Evolutionary conservation across 2,329 filamentous ascomycete species (phyloP), one percentile per base, ranked within the genome.

Genomic region (Fusarium nelsonii): DNA sequence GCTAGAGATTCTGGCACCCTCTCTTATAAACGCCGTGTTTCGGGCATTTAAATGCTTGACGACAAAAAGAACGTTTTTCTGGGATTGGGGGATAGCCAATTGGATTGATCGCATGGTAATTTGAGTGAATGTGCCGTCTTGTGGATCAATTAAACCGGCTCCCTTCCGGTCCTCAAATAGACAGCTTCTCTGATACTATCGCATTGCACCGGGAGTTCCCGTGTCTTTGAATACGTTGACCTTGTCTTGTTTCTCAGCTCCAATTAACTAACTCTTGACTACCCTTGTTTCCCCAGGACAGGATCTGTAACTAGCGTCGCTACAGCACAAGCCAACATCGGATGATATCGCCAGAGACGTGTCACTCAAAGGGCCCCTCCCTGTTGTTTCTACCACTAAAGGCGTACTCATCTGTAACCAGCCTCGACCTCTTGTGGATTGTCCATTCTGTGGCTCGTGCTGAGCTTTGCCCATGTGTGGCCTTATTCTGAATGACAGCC

Each of bases 301-400:
- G n/a, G 30, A 65, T 51, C 61, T 69, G 57, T 69, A 64, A 63
- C 60, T 63, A 58, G 58, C 20, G 43, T 30, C 59, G 65, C 65
- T 62, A 70, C 65, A 58, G 61, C 63, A 65, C 53, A 71, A 69
- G 69, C 63, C 68, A 72, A 70, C 65, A 74, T 74, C 72, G 60
- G 72, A 74, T 68, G 70, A 74, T 73, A 70, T 74, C 61, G 58
- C 52, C 72, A 73, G 44, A 61, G 58, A 36, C 70, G 65, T 74
- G 69, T 73, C 70, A 71, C 55, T 56, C 65, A 28, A 55, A 40
- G 15, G 40, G 23, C 37, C 55, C 56, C 63, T 61, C 46, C 41
- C 10, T 50, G 12, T 48, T 39, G 36, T 45, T 63, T 63, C 33
- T 48, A 34, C 45, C 41, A 44, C 26, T 12, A 9, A 23, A 30